These are phyloP conservation scores for Eutypella sp. DNA, from an alignment of 2,329 filamentous ascomycete species.

Conservation along the genomic window DNA sequence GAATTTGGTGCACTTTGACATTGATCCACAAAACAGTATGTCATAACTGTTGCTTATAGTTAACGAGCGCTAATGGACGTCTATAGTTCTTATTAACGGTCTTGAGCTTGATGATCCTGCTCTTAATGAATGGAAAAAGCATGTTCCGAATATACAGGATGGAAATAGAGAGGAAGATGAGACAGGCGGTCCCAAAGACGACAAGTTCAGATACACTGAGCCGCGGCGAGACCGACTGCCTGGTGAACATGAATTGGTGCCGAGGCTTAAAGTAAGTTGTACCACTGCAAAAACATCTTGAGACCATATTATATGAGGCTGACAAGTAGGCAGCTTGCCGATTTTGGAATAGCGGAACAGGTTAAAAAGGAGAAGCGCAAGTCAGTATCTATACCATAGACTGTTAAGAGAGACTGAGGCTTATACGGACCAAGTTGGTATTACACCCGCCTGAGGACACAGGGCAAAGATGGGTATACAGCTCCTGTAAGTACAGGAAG, in stretches of 20 bases:
- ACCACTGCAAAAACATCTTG: not conserved
- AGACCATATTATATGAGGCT: not conserved
- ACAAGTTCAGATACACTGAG: not conserved
- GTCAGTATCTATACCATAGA: not conserved
- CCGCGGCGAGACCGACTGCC: not conserved
- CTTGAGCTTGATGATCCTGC: not conserved
- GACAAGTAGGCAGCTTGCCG: not conserved
- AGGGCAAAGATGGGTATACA: not conserved
- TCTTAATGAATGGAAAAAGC: not conserved
- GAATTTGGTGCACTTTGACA: constrained; percentile 1
- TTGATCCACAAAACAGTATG: not conserved
- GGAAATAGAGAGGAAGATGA: not conserved
- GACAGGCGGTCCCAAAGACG: too few species aligned
- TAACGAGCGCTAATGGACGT: not conserved
- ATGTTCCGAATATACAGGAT: too few species aligned
- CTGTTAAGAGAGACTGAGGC: not conserved
- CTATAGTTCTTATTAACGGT: not conserved
- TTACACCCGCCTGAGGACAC: not conserved
- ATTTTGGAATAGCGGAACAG: not conserved
- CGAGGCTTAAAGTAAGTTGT: not conserved
- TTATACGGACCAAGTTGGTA: not conserved
- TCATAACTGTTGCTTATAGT: not conserved
- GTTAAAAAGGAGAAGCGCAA: constrained; percentile 1
- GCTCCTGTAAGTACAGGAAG: not conserved
- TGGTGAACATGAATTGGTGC: not conserved